phyloP scores from a whole-genome alignment of 257 asterid genomes.

The Salvia miltiorrhiza region DNA sequence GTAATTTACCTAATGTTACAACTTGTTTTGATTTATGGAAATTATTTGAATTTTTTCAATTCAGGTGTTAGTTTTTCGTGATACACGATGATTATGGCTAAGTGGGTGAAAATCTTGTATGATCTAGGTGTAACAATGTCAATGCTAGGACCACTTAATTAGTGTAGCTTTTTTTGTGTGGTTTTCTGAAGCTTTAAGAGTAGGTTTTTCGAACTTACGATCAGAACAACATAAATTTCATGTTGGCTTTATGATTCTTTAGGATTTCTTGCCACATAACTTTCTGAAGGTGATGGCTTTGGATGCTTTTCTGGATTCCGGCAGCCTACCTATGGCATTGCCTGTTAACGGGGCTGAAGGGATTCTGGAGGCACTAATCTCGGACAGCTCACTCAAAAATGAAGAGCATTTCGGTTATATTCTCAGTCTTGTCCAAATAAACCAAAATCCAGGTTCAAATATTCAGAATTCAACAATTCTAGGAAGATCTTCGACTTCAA shows the following conservation, averaged over 20 bases:
- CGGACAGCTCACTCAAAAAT: slow-evolving; percentile 14
- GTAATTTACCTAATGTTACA: background rate
- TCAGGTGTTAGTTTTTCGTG: background rate
- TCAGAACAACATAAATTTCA: background rate
- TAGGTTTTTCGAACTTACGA: background rate
- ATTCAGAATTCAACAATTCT: slow-evolving; percentile 11
- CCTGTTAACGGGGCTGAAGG: slow-evolving; percentile 23
- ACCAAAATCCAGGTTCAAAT: slow-evolving; percentile 17
- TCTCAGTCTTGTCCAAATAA: slow-evolving; percentile 24
- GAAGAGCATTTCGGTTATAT: slow-evolving; percentile 16
- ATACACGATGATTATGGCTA: background rate
- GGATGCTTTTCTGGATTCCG: slow-evolving; percentile 29
- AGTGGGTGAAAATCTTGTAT: background rate
- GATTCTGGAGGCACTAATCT: slow-evolving; percentile 27
- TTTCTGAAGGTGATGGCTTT: slow-evolving; percentile 26
- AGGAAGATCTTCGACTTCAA: slow-evolving; percentile 15
- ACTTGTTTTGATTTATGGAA: background rate
- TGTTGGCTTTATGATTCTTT: slow-evolving; percentile 12
- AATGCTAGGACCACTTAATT: background rate
- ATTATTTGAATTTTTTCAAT: background rate
- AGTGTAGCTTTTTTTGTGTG: background rate
- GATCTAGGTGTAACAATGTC: background rate
- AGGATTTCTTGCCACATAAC: slow-evolving; percentile 16
- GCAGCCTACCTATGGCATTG: slow-evolving; percentile 6
- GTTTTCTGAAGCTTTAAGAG: background rate